Evolutionary conservation across 441 rosid species (phyloP), one percentile per base, ranked within the genome.

Genomic region (Capsella rubella): DNA sequence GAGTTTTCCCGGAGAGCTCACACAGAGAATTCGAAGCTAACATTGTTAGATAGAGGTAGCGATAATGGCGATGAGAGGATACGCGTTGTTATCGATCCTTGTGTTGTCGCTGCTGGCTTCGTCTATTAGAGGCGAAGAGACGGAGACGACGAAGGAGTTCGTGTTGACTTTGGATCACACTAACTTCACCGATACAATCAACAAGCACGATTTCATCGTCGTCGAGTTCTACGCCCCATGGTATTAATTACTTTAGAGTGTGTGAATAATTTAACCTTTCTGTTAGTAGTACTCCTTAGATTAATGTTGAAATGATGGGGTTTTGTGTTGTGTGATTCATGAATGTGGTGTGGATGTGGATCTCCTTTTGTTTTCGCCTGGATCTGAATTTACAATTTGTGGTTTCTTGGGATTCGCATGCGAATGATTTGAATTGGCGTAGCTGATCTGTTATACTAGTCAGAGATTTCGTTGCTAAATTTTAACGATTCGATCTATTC

Each of bases 171-270:
- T 93, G 75, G 98, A 89, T 83, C 84, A 84, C 79, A 80, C 97
- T 35, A 93, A 95, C 83, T 93, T 95, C 85, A 77, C 83, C 25
- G 97, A 93, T 3, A 82, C 87, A 6, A 84, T 95, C 62, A 76
- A 73, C 81, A 88, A 91, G 75, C 91, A 89, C 75, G 84, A 93
- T 47, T 87, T 95, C 84, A 76, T 95, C 71, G 97, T 93, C 80
- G 96, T 95, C 42, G 99, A 95, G 78, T 95, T 93, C 83, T 95
- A 95, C 79, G 98, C 99, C 69, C 97, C 96, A 25, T 93, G 99
- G 99, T 95, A 88, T 37, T 68, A 8, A 5, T 32, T 32, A 6
- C 6, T 8, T 45, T 8, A 14, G 1, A 21, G 25, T 21, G 25
- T 8, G 6, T 76, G 16, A 6, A 61, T 40, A 0, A 31, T 39